These are phyloP conservation scores for Craspedostauros australis DNA, from an alignment of 108 stramenopile species.

Conservation along the genomic window DNA sequence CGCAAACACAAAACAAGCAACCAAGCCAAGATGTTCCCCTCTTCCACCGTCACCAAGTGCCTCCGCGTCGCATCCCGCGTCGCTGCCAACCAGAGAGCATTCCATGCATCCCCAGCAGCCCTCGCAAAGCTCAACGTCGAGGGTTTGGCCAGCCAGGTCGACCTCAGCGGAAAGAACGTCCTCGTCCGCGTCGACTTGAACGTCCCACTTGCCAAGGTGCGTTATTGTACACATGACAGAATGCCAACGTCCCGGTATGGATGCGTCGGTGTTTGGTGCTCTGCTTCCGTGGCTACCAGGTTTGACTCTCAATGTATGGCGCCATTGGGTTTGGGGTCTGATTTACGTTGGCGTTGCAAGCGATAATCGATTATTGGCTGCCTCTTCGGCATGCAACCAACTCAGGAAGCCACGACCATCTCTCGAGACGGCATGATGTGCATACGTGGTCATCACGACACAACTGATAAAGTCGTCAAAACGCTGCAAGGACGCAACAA, in stretches of 20 bases:
- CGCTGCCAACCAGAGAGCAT: constrained; percentile 18
- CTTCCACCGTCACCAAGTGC: no score
- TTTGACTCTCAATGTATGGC: neutral
- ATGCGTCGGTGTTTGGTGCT: no score
- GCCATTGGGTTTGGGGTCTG: neutral
- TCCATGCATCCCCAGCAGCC: constrained; percentile 37
- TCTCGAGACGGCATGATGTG: no score
- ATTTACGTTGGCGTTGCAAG: neutral
- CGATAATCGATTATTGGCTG: neutral
- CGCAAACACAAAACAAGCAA: no score
- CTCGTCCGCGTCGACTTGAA: constrained; percentile 88
- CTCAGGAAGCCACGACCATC: no score
- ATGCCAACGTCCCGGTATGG: no score
- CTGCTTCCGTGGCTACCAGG: neutral
- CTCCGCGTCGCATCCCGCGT: constrained; percentile 5
- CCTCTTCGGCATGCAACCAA: neutral
- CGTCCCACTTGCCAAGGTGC: constrained; percentile 75
- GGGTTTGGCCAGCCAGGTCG: constrained; percentile 66
- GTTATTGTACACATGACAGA: no score
- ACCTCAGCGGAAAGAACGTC: constrained; percentile 74
- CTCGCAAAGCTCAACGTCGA: constrained; percentile 74
- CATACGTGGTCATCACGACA: no score
- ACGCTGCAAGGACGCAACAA: no score
- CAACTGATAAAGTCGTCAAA: no score
- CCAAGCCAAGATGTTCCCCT: no score